phyloP scores from a whole-genome alignment of 192 early-diverging fungal species.

The Mortierella antarctica region DNA sequence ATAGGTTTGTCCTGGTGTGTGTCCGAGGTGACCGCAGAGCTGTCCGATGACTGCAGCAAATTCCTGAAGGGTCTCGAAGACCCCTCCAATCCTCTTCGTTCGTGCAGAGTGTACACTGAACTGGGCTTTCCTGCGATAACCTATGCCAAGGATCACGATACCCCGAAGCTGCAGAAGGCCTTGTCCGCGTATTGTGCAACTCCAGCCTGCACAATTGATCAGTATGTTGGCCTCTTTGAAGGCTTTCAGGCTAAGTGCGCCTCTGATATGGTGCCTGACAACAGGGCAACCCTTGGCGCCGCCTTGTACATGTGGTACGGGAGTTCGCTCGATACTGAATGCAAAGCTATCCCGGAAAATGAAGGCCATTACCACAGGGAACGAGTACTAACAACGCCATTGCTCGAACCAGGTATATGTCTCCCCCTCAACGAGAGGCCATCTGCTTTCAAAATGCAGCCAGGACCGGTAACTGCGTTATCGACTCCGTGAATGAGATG shows the following conservation, averaged over 20 bases:
- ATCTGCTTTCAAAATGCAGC: conserved; percentile 14
- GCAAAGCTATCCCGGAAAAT: background rate
- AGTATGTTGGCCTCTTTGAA: conserved; percentile 32
- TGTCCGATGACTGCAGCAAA: conserved; percentile 26
- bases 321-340: background rate
- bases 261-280: conserved; percentile 32
- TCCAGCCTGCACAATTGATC: conserved; percentile 36
- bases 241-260: conserved; percentile 30
- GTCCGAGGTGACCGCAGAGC: background rate
- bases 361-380: background rate
- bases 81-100: conserved; percentile 10
- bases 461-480: conserved; percentile 17
- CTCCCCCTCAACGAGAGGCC: conserved; percentile 18
- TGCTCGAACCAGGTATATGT: conserved; percentile 12
- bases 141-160: conserved; percentile 34
- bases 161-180: conserved; percentile 26
- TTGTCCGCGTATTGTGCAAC: conserved; percentile 28
- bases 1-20: background rate
- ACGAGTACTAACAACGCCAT: too few species aligned
- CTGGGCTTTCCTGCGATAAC: conserved; percentile 38
- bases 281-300: conserved; percentile 26
- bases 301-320: conserved; percentile 47
- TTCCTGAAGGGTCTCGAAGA: conserved; percentile 15
- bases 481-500: conserved; percentile 19
- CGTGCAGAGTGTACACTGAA: conserved; percentile 43